Evolutionary conservation across 2,329 filamentous ascomycete species (phyloP).

Genomic region (Hypoxylon sp.): DNA sequence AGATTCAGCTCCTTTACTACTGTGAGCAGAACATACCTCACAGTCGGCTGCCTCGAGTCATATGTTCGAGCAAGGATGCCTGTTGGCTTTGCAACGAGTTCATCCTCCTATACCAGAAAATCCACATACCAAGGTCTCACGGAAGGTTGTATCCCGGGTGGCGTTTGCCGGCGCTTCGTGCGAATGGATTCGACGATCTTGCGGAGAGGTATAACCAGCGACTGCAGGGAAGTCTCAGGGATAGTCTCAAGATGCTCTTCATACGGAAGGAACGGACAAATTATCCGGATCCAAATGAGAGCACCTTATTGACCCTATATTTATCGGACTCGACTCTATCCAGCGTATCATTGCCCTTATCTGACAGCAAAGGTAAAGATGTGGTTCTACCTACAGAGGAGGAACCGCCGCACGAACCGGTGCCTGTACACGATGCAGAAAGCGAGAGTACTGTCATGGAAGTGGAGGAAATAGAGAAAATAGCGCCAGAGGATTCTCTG

Average conservation of each 20-base stretch:
- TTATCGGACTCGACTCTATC: slow-evolving; percentile 31
- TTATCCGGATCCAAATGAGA: slow-evolving; percentile 42
- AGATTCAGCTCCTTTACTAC: slow-evolving; percentile 64
- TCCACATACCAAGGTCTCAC: slow-evolving; percentile 60
- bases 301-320: slow-evolving; percentile 32
- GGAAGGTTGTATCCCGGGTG: slow-evolving; percentile 62
- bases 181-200: slow-evolving; percentile 6
- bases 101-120: slow-evolving; percentile 59
- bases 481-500: background rate
- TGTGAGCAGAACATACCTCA: slow-evolving; percentile 55
- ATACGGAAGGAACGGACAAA: slow-evolving; percentile 5
- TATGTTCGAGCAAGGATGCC: slow-evolving; percentile 65
- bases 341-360: background rate
- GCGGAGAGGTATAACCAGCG: slow-evolving; percentile 33
- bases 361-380: background rate
- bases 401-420: background rate
- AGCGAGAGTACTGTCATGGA: background rate
- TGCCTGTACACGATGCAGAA: background rate
- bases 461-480: background rate
- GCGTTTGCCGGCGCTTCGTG: slow-evolving; percentile 56
- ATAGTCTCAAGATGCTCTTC: slow-evolving; percentile 36
- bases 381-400: background rate
- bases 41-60: slow-evolving; percentile 54
- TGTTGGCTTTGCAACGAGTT: slow-evolving; percentile 67
- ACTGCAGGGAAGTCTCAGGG: slow-evolving; percentile 17